phyloP scores from a whole-genome alignment of 306 rosid species.

The Trifolium pratense region DNA sequence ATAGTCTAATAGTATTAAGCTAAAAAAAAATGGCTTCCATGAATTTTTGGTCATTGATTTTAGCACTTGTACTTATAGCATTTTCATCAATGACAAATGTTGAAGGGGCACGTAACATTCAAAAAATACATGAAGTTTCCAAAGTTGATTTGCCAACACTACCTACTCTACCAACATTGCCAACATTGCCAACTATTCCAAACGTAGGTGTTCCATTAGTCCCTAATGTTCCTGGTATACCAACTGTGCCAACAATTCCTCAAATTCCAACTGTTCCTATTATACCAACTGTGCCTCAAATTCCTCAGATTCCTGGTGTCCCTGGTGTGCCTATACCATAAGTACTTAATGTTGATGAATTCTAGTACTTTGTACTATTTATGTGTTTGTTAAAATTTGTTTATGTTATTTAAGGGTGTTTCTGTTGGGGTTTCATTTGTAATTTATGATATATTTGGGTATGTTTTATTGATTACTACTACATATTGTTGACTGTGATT shows the following conservation, averaged over 20 bases:
- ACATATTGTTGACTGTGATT: no score
- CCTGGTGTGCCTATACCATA: slow-evolving; percentile 8
- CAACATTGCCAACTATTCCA: slow-evolving; percentile 7
- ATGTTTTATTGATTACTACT: no score
- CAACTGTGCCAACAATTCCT: neutral
- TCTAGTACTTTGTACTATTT: neutral
- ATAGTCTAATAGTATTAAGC: neutral
- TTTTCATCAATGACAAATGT: slow-evolving; percentile 40
- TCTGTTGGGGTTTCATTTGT: slow-evolving; percentile 27
- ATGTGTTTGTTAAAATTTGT: neutral
- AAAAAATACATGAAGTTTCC: slow-evolving; percentile 30
- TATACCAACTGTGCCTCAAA: neutral
- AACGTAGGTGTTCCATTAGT: neutral
- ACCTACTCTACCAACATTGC: neutral
- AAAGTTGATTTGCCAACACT: slow-evolving; percentile 37
- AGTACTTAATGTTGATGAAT: slow-evolving; percentile 20
- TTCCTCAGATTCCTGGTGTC: slow-evolving; percentile 17
- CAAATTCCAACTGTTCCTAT: neutral
- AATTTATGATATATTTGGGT: neutral
- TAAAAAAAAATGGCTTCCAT: slow-evolving; percentile 46
- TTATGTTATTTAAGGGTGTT: slow-evolving; percentile 10
- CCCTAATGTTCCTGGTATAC: neutral
- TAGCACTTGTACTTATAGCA: slow-evolving; percentile 42
- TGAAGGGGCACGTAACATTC: slow-evolving; percentile 51
- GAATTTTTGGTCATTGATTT: slow-evolving; percentile 32